Base-by-base conservation (phyloP, 352 stramenopile genomes). In the Saprolegnia diclina region DNA sequence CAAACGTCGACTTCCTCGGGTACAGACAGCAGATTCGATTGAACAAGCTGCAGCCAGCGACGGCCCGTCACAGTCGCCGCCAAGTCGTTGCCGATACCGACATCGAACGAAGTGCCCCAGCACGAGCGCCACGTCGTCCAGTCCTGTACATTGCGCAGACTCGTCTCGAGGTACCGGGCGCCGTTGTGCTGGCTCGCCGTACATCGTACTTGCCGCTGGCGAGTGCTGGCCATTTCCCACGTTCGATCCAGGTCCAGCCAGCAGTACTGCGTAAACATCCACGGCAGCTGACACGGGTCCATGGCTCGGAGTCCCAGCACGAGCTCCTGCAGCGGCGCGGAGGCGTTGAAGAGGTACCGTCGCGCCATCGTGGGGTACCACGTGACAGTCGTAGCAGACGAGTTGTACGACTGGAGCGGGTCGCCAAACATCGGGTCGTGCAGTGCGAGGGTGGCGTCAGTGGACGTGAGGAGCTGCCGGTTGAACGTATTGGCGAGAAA, bases 191-290 rank as follows among this genome's bases (percentile, higher is more conserved):
- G 11, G 24, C 13, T n/a, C 22, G 5, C 14, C 3, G 56, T 45
- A 32, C 62, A 67, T 13, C 62, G 26, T 5, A 18, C 22, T 21
- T 67, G 38, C 29, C 62, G 35, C n/a, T 22, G 5, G 10, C 13
- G 2, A 10, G 62, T 59, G 42, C 42, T 57, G 11, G 62, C 62
- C 29, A 67, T 61, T 0, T 52, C 21, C 46, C 63, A 69, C 32
- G 5, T 14, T n/a, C 29, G 19, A 24, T 13, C 26, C 5, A 69
- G 61, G 24, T 69, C 63, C 3, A 61, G 6, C 46, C 63, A 69
- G 45, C 63, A 69, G 45, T 69, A 69, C 35, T 69, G 63, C 21
- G 63, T 62, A 35, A 69, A 69, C 63, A 69, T 59, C 42, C 32
- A 67, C 16, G 62, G 62, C 21, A 67, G 16, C 16, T 19, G 24